Evolutionary conservation across 75 land plant genomes (phyloP).

Genomic region (Larix kaempferi): DNA sequence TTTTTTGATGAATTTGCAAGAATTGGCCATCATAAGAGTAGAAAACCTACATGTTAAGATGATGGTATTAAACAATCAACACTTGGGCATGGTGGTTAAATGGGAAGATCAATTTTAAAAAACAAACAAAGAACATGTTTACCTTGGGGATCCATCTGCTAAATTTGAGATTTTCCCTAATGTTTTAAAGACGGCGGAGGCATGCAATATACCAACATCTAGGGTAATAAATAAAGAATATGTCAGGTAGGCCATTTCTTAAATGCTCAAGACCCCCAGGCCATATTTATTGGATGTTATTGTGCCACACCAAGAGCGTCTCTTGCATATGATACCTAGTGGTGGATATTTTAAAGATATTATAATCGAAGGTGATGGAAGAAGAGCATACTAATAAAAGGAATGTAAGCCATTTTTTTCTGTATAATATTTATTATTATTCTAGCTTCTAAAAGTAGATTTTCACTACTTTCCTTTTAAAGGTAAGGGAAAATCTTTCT

Average conservation of each 20-base stretch:
- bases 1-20: conserved; percentile 91
- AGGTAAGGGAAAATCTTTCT: too few species aligned
- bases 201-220: conserved; percentile 69
- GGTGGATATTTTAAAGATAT: conserved; percentile 80
- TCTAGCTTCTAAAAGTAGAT: too few species aligned
- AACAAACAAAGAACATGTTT: conserved; percentile 66
- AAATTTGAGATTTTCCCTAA: conserved; percentile 76
- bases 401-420: not conserved
- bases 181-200: conserved; percentile 73
- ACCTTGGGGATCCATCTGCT: conserved; percentile 70
- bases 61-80: conserved; percentile 87
- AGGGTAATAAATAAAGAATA: conserved; percentile 56
- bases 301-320: conserved; percentile 92
- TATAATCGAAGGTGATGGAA: conserved; percentile 77
- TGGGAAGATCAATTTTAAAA: conserved; percentile 95
- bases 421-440: too few species aligned
- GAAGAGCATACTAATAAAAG: conserved; percentile 20
- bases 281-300: conserved; percentile 90
- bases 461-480: too few species aligned
- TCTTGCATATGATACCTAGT: conserved; percentile 93
- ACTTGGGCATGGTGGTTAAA: conserved; percentile 93
- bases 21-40: conserved; percentile 68
- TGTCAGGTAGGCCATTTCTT: conserved; percentile 59
- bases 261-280: conserved; percentile 88
- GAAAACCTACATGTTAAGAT: conserved; percentile 87